Conservation (phyloP, 164 flowering plant species). For the Aristolochia californica region DNA sequence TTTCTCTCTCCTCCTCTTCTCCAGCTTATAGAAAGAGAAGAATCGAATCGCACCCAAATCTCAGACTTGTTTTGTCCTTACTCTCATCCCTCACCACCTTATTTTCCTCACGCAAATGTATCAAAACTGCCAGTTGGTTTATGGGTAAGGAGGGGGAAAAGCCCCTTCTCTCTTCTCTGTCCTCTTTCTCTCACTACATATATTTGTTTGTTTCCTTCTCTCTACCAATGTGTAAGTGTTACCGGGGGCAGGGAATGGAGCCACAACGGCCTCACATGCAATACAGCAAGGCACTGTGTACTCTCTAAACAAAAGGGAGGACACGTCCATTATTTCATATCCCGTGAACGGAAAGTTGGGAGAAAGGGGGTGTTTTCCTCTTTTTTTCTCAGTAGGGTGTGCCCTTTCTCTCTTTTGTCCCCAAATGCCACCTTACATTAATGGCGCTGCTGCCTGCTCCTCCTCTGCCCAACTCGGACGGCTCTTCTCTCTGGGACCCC, state of each 20-base stretch:
- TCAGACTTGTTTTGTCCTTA: conserved; percentile 8
- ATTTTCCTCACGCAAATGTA: conserved; percentile 5
- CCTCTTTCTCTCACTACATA: not conserved
- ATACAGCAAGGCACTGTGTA: conserved; percentile 63
- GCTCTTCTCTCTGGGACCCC: no score
- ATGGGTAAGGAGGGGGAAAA: not conserved
- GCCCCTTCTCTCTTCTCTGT: not conserved
- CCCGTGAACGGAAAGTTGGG: conserved; percentile 18
- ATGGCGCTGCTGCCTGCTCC: not conserved
- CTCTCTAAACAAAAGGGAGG: conserved; percentile 40
- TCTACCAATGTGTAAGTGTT: not conserved
- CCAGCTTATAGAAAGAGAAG: conserved; percentile 1
- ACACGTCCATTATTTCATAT: conserved; percentile 27
- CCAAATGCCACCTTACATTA: not conserved
- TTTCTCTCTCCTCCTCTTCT: not conserved
- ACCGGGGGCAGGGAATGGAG: conserved; percentile 18
- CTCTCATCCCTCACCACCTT: not conserved
- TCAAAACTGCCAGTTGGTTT: conserved; percentile 10
- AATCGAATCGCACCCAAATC: conserved; percentile 7
- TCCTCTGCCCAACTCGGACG: no score
- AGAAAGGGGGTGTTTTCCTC: conserved; percentile 1
- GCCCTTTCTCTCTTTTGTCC: conserved; percentile 1
- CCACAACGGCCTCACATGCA: conserved; percentile 57
- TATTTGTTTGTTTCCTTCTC: conserved; percentile 3
- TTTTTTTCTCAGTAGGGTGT: conserved; percentile 1